phyloP scores from a whole-genome alignment of 306 rosid genomes.

The Gillenia trifoliata region DNA sequence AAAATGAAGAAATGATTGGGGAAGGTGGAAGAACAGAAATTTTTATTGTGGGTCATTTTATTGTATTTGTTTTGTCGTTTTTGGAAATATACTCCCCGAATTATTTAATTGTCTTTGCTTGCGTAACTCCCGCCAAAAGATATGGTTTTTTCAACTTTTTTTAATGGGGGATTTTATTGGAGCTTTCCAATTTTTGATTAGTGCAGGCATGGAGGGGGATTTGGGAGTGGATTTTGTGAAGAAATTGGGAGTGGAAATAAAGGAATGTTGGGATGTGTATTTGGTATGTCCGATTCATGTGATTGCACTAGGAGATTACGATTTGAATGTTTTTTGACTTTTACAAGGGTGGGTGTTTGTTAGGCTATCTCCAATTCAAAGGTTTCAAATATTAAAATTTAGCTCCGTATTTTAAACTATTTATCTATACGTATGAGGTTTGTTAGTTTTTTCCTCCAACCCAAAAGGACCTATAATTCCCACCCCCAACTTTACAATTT shows the following conservation, averaged over 20 bases:
- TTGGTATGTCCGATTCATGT: not conserved
- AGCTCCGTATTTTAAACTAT: too few relatives aligned
- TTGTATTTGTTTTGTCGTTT: constrained; percentile 3
- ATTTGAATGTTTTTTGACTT: not conserved
- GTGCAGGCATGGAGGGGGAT: not conserved
- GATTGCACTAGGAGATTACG: not conserved
- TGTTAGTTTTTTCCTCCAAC: too few relatives aligned
- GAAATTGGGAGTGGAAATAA: not conserved
- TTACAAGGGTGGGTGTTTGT: not conserved
- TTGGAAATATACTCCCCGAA: constrained; percentile 9
- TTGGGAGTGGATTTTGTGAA: not conserved
- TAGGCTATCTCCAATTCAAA: too few relatives aligned
- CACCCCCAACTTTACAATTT: too few relatives aligned
- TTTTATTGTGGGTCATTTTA: not conserved
- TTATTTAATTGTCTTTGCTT: constrained; percentile 8
- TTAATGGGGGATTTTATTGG: not conserved
- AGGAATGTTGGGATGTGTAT: not conserved
- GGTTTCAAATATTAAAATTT: too few relatives aligned
- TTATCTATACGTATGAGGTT: too few relatives aligned
- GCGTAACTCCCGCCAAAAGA: constrained; percentile 21
- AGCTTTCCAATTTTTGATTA: not conserved
- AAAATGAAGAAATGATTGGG: not conserved
- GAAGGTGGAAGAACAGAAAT: not conserved
- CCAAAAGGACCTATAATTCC: too few relatives aligned
- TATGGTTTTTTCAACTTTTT: constrained; percentile 3